Evolutionary conservation across 2,329 filamentous ascomycete species (phyloP), one percentile per base, ranked within the genome.

Genomic region (Fusarium sp.): DNA sequence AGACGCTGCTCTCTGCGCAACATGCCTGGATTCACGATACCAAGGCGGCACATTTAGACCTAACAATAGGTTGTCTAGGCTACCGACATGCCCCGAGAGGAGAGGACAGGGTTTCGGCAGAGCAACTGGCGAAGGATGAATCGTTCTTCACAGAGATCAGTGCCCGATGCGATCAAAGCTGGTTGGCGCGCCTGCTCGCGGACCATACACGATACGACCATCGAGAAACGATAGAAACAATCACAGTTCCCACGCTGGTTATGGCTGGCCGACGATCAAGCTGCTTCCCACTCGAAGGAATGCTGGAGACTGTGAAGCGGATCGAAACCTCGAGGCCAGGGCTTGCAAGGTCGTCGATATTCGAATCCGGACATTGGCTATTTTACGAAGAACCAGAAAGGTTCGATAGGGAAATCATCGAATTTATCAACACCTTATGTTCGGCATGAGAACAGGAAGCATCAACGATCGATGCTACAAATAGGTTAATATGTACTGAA

Each of bases 161-260:
- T 53, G 74, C 71, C 23, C 55, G 59, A 45, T 75, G 74, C 53
- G 67, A 75, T 30, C 72, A 74, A 55, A 68, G 37, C 16, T 75
- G 74, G 74, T 43, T 75, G 53, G 74, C 72, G n/a, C 67, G 74
- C 34, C 60, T 75, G 9, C 55, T 75, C 7, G 67, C 69, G 20
- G 74, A 75, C n/a, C 74, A 75, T 45, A 75, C 74, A 16, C 67
- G 74, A 7, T 75, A 74, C 18, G 74, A 75, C 32, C 74, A 75
- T 20, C 71, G 74, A 14, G 74, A 75, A 55, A 2, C 7, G 2
- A 9, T 75, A 7, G 74, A 75, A 48, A 55, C 30, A 30, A 75
- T 75, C 32, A 71, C 63, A 16, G 59, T 75, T 27, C 74, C 74
- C 4, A 74, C 72, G 8, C 57, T 75, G 30, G 71, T 75, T 25